Evolutionary conservation across 2,329 filamentous ascomycete genomes (phyloP), one percentile per base, ranked within the genome.

Genomic region (Aureobasidium sp.): DNA sequence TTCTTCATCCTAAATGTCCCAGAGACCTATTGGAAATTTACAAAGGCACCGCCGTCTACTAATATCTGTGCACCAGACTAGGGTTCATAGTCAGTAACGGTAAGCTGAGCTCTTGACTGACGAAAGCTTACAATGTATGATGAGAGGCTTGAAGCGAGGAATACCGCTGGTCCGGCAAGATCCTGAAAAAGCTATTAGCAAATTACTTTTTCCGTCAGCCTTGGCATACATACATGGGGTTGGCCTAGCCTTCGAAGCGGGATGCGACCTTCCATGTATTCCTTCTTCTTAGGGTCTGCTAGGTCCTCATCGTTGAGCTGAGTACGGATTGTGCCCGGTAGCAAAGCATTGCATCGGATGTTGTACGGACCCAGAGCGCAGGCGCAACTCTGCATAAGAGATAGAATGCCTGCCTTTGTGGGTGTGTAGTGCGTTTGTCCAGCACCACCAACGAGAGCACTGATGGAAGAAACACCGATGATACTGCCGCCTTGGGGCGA

Each of bases 11-110:
- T 40, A 19, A 5, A 11, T 40, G 45, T 17, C 17, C 7, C 8
- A 27, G 19, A 22, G n/a, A 9, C 33, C 39, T 59, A 93, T 74
- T 94, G 90, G 68, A 96, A 77, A 74, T 96, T 96, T 17, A 96
- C 91, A 79, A 94, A 96, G 64, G 93, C 73, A 0, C 92, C 91
- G 12, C 91, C 92, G 74, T 96, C 91, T 15, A 96, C 91, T 65
- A 96, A 73, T 67, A 96, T 70, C 74, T 94, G 90, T 17, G 90
- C 87, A 0, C 91, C 91, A 63, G 85, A 93, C 76, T 81, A 61
- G 31, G 19, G 52, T 24, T 60, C 53, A 49, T 57, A 54, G 60
- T 15, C 37, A 62, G 22, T 59, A 17, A 15, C 22, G 24, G 14
- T n/a, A 39, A 2, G 3, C 14, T 3, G 15, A 31, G 9, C 27